Percentiles rank a stretch among this genome's conserved stretches.
phyloP scores from a whole-genome alignment of 352 stramenopile species.

The Phytophthora fragariae region DNA sequence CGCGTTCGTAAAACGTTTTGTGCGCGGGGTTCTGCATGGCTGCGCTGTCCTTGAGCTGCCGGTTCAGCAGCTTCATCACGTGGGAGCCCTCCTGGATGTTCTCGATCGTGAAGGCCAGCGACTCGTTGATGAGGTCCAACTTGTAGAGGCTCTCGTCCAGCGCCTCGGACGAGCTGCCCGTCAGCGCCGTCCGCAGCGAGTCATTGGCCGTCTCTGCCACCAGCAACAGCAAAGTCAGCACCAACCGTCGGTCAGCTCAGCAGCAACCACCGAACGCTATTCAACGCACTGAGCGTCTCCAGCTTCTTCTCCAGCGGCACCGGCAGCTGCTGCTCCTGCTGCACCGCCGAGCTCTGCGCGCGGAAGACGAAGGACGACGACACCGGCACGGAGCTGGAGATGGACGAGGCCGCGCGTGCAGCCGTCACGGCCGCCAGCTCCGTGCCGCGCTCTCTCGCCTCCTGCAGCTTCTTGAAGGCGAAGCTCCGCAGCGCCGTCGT shows the following conservation, averaged over 20 bases:
- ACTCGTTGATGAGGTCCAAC: constrained; percentile 84
- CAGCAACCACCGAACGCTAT: neutral
- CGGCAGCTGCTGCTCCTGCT: constrained; percentile 18
- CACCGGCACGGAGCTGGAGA: constrained; percentile 57
- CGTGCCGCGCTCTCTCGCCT: constrained; percentile 69
- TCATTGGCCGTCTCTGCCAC: constrained; percentile 56
- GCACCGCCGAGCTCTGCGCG: constrained; percentile 37
- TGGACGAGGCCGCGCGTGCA: constrained; percentile 55
- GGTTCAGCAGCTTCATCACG: constrained; percentile 74
- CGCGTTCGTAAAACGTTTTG: constrained; percentile 42
- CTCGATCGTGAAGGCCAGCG: constrained; percentile 81
- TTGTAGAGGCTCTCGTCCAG: constrained; percentile 69
- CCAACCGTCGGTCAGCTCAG: neutral
- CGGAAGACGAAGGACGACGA: constrained; percentile 52
- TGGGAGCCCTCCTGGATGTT: constrained; percentile 82
- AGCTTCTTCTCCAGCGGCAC: constrained; percentile 33
- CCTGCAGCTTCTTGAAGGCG: constrained; percentile 78
- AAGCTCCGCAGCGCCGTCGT: constrained; percentile 74
- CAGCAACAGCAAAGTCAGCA: constrained; percentile 3
- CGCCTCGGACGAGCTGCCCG: constrained; percentile 40
- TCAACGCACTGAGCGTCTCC: constrained; percentile 30
- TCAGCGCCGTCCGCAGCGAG: constrained; percentile 44
- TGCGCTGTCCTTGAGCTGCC: constrained; percentile 67
- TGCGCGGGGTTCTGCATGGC: constrained; percentile 46
- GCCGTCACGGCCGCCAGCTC: constrained; percentile 62